These are phyloP conservation scores for Populus simonii DNA, from an alignment of 345 rosid species.

Conservation along the genomic window DNA sequence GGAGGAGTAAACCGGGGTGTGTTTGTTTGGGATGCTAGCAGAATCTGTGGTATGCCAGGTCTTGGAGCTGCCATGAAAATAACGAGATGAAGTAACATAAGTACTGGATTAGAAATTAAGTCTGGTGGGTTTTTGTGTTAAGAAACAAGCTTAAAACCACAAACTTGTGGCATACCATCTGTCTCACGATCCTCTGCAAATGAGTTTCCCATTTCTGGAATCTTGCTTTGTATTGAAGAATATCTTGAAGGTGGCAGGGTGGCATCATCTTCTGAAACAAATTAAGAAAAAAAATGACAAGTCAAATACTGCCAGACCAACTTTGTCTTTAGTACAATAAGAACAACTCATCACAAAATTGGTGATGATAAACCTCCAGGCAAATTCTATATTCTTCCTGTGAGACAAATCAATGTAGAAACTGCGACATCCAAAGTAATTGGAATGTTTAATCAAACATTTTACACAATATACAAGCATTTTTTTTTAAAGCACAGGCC, in stretches of 20 bases:
- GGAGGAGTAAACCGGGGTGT: conserved; percentile 86
- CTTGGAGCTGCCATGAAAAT: conserved; percentile 37
- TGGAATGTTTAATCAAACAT: not conserved
- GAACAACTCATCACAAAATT: too few species aligned
- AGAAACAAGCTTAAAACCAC: not conserved
- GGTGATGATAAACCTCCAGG: too few species aligned
- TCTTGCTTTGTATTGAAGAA: conserved; percentile 52
- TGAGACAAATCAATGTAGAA: not conserved
- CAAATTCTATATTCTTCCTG: too few species aligned
- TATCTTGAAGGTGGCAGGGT: conserved; percentile 44
- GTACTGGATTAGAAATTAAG: not conserved
- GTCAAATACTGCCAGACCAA: not conserved
- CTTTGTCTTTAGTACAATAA: not conserved
- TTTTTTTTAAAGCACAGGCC: too few species aligned
- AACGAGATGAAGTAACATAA: conserved; percentile 4
- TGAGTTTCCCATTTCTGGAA: conserved; percentile 51
- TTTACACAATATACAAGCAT: not conserved
- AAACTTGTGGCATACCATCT: conserved; percentile 40
- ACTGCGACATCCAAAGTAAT: not conserved
- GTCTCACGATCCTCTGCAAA: conserved; percentile 43
- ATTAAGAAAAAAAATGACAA: not conserved
- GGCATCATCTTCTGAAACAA: conserved; percentile 59
- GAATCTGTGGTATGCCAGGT: conserved; percentile 37
- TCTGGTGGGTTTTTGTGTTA: not conserved
- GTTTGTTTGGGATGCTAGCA: conserved; percentile 58